phyloP scores from a whole-genome alignment of 208 protist genomes.

The Leishmania major region DNA sequence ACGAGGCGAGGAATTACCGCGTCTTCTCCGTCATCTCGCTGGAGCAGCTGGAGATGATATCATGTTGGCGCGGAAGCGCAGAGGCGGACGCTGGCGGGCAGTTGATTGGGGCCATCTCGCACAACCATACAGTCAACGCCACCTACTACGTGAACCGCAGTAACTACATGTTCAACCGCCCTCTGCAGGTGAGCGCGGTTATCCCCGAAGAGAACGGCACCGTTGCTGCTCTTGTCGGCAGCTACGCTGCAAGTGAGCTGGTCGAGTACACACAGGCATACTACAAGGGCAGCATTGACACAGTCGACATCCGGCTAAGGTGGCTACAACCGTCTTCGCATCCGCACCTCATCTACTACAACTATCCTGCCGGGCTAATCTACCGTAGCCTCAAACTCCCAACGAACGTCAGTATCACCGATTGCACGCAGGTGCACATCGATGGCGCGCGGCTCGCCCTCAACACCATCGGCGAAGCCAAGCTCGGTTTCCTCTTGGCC shows the following conservation, averaged over 20 bases:
- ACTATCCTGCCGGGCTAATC: slow-evolving; percentile 2
- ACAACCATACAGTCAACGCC: slow-evolving; percentile 12
- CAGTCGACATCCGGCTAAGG: slow-evolving; percentile 8
- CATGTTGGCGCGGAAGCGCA: background rate
- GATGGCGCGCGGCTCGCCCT: slow-evolving; percentile 1
- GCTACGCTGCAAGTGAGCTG: background rate
- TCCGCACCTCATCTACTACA: slow-evolving; percentile 23
- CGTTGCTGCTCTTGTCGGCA: background rate
- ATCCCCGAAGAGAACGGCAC: slow-evolving; percentile 6
- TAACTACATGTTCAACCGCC: background rate
- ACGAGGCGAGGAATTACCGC: background rate
- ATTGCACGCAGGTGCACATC: slow-evolving; percentile 16
- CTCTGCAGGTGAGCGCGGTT: background rate
- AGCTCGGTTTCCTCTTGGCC: background rate
- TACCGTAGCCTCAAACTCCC: slow-evolving; percentile 13
- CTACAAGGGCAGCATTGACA: slow-evolving; percentile 13
- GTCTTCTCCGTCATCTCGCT: background rate
- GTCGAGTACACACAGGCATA: slow-evolving; percentile 5
- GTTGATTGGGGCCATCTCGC: slow-evolving; percentile 12
- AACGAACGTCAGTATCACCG: slow-evolving; percentile 1
- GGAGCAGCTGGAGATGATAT: slow-evolving; percentile 1
- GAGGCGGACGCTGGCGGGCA: too few relatives aligned
- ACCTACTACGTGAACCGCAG: slow-evolving; percentile 10
- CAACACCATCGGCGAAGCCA: background rate
- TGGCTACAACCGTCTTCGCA: background rate